Conservation (phyloP, 2,329 filamentous ascomycete species). For the Nothophoma quercina region DNA sequence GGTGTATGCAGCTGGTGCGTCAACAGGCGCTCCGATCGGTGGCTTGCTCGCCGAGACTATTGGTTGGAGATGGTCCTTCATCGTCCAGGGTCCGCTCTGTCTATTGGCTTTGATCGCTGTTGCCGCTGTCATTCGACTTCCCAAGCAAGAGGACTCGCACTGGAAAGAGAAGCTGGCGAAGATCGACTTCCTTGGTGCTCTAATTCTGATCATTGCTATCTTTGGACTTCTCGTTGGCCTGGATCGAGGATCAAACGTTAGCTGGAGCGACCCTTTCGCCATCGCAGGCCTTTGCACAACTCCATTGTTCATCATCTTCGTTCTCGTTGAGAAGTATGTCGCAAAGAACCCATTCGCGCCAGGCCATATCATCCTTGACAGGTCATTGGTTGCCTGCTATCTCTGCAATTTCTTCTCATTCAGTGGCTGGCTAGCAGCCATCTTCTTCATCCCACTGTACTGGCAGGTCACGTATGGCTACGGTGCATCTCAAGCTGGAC, state of each 20-base stretch:
- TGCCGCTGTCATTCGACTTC: conserved; percentile 67
- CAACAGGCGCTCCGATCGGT: conserved; percentile 72
- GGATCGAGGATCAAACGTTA: conserved; percentile 75
- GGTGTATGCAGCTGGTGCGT: conserved; percentile 72
- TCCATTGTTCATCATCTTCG: conserved; percentile 70
- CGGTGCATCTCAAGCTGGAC: conserved; percentile 68
- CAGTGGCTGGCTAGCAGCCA: conserved; percentile 63
- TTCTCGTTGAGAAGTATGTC: conserved; percentile 72
- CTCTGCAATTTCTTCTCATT: conserved; percentile 76
- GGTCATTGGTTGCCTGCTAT: conserved; percentile 71
- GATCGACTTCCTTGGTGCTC: conserved; percentile 77
- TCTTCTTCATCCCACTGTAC: conserved; percentile 81
- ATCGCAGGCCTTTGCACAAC: conserved; percentile 65
- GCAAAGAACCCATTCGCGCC: conserved; percentile 78
- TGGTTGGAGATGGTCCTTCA: conserved; percentile 80
- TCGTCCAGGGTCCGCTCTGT: conserved; percentile 74
- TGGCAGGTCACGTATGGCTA: conserved; percentile 75
- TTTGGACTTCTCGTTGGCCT: conserved; percentile 72
- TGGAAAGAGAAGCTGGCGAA: conserved; percentile 71
- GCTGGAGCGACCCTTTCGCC: conserved; percentile 69
- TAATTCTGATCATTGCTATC: conserved; percentile 70
- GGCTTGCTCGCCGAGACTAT: conserved; percentile 76
- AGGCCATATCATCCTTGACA: conserved; percentile 74
- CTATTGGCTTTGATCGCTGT: conserved; percentile 71
- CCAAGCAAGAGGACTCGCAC: conserved; percentile 64